Percentiles rank a stretch among this genome's conserved stretches.
Evolutionary conservation across 2,329 filamentous ascomycete species (phyloP).

Genomic region (Ampelomyces quisqualis): DNA sequence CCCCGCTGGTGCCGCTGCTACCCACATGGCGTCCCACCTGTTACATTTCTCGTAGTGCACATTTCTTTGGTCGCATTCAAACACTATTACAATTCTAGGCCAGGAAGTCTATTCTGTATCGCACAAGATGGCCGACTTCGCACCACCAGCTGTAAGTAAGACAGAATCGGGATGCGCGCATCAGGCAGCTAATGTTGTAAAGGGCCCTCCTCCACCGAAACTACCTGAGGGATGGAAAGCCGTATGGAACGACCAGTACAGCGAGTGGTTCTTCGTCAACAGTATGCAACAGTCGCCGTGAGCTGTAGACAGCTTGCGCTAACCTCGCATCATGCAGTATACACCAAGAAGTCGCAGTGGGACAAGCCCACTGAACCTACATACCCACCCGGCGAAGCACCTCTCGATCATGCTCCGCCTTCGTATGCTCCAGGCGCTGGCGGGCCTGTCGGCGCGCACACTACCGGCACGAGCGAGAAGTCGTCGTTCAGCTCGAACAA

Average conservation of each 20-base stretch:
- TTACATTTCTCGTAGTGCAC: background rate
- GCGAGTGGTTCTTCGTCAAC: conserved; percentile 94
- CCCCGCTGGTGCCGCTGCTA: too few relatives aligned
- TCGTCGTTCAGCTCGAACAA: conserved; percentile 60
- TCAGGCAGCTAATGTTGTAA: conserved; percentile 8
- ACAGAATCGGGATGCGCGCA: background rate
- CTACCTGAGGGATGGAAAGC: conserved; percentile 81
- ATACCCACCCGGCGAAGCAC: conserved; percentile 51
- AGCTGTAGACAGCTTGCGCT: background rate
- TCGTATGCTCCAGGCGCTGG: conserved; percentile 58
- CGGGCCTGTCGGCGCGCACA: conserved; percentile 39
- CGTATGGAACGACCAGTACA: conserved; percentile 82
- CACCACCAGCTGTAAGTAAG: conserved; percentile 37
- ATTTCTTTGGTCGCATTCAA: background rate
- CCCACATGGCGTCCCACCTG: too few relatives aligned
- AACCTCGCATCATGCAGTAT: conserved; percentile 39
- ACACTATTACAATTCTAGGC: background rate
- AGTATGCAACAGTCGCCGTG: conserved; percentile 20
- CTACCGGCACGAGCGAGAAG: conserved; percentile 48
- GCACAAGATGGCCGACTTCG: conserved; percentile 36
- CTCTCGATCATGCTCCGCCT: conserved; percentile 65
- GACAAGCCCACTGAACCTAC: conserved; percentile 74
- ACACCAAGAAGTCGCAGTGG: conserved; percentile 90
- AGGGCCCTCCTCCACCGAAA: conserved; percentile 58
- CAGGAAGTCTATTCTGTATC: background rate